Percentiles rank a stretch among this genome's conserved stretches.
phyloP scores from a whole-genome alignment of 805 yeast species.

The Starmerella apicola region DNA sequence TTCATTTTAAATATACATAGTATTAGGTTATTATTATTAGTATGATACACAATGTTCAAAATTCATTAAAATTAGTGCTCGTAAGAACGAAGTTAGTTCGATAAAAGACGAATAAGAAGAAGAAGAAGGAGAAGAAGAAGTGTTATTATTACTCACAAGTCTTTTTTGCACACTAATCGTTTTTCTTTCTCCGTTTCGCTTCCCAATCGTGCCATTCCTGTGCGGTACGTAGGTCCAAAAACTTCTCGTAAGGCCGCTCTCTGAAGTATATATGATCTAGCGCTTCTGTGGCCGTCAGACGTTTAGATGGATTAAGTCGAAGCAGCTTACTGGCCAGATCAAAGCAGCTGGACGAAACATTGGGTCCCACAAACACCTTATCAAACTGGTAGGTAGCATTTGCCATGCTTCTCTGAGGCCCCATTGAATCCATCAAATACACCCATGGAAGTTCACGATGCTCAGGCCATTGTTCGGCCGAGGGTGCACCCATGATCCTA shows the following conservation, averaged over 20 bases:
- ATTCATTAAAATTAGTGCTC: not conserved
- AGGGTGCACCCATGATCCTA: slow-evolving; percentile 80
- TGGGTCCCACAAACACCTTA: slow-evolving; percentile 29
- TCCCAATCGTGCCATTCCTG: slow-evolving; percentile 97
- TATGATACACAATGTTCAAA: not conserved
- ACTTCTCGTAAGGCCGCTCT: slow-evolving; percentile 54
- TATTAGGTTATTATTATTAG: not conserved
- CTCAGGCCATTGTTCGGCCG: slow-evolving; percentile 59
- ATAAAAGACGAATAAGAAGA: no score
- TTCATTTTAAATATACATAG: not conserved
- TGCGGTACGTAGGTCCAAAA: slow-evolving; percentile 44
- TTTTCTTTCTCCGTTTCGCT: slow-evolving; percentile 55
- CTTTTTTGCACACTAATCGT: no score
- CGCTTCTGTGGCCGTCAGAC: slow-evolving; percentile 62
- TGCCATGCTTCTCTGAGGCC: slow-evolving; percentile 28
- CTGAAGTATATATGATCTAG: slow-evolving; percentile 57
- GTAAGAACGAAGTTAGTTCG: no score
- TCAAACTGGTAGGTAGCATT: slow-evolving; percentile 27
- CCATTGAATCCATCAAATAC: slow-evolving; percentile 51
- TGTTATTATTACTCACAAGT: no score
- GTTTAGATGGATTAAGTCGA: slow-evolving; percentile 50
- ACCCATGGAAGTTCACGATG: slow-evolving; percentile 83
- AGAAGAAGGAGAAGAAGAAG: no score
- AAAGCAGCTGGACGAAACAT: slow-evolving; percentile 36
- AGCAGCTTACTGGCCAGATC: slow-evolving; percentile 55